A percentile compares a stretch with the other conserved stretches of the same genome.
phyloP scores from a whole-genome alignment of 176 grass and related monocot species.

The Carex kokanica region DNA sequence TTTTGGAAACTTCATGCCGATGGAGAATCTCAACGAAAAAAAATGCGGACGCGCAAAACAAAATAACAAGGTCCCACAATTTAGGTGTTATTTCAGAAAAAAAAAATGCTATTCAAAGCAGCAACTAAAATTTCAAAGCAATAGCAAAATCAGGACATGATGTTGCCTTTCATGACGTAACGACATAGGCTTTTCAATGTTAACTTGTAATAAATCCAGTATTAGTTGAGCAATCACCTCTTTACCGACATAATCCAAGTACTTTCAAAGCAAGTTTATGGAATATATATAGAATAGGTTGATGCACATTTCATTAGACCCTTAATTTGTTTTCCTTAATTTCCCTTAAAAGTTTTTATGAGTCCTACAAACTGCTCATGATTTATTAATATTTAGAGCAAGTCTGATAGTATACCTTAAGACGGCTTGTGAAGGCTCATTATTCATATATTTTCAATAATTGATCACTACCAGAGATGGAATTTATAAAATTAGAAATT shows the following conservation, averaged over 20 bases:
- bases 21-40: not conserved
- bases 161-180: not conserved
- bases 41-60: not conserved
- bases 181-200: not conserved
- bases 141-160: not conserved
- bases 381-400: not conserved
- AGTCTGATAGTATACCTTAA: not conserved
- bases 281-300: not conserved
- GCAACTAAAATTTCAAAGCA: slow-evolving; percentile 3
- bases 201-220: not conserved
- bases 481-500: not conserved
- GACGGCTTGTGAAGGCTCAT: not conserved
- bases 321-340: not conserved
- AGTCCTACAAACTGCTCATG: not conserved
- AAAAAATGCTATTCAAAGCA: not conserved
- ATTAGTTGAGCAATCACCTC: slow-evolving; percentile 14
- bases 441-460: not conserved
- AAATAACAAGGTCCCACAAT: not conserved
- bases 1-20: not conserved
- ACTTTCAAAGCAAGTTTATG: not conserved
- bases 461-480: not conserved
- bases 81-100: not conserved
- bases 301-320: not conserved
- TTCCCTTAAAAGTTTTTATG: not conserved
- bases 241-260: slow-evolving; percentile 19